These are phyloP conservation scores for Nelumbo lutea DNA, from an alignment of 164 flowering plant genomes.

Conservation along the genomic window DNA sequence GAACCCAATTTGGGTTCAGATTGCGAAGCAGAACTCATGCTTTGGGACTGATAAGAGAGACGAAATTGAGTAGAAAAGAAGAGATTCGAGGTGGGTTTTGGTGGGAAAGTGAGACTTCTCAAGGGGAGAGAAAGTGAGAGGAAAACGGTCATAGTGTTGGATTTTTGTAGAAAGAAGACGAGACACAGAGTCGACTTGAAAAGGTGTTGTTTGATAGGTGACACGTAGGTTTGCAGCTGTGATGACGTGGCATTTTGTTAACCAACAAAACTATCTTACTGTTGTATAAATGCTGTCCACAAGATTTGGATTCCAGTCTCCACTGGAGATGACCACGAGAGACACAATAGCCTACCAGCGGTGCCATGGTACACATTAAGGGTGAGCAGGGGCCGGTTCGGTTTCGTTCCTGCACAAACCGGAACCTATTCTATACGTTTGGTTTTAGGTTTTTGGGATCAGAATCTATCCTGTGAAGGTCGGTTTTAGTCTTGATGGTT, in stretches of 20 bases:
- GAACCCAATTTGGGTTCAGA: slow-evolving; percentile 8
- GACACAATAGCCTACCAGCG: too few species aligned
- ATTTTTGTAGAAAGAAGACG: not conserved
- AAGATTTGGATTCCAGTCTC: not conserved
- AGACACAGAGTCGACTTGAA: not conserved
- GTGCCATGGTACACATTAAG: too few species aligned
- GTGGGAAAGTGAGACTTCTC: slow-evolving; percentile 7
- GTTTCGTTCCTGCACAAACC: too few species aligned
- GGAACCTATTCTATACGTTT: not conserved
- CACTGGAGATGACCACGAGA: too few species aligned
- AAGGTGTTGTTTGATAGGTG: slow-evolving; percentile 2
- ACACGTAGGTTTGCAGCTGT: not conserved
- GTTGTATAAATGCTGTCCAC: not conserved
- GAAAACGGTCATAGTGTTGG: not conserved
- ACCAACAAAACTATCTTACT: not conserved
- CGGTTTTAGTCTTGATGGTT: not conserved
- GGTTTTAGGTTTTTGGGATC: not conserved
- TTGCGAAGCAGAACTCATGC: slow-evolving; percentile 27
- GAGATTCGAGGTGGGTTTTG: slow-evolving; percentile 17
- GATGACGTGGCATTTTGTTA: slow-evolving; percentile 7
- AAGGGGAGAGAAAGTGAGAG: slow-evolving; percentile 3
- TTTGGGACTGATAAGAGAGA: slow-evolving; percentile 4
- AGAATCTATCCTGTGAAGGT: too few species aligned
- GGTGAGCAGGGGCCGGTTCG: too few species aligned
- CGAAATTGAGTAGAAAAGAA: not conserved